Conservation (phyloP, 73 alveolate species). For the Paramecium octaurelia region DNA sequence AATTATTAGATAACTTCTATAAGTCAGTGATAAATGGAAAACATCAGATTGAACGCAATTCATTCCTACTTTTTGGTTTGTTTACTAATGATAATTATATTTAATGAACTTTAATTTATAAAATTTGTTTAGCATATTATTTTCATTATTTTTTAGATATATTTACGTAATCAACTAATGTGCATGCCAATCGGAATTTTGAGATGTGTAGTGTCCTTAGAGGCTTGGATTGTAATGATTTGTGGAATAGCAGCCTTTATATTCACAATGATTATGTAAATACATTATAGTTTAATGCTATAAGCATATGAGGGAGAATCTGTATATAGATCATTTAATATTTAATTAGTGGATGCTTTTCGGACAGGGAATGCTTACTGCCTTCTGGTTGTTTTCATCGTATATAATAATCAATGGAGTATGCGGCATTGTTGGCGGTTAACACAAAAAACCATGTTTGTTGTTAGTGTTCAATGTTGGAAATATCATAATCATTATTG, state of each 20-base stretch:
- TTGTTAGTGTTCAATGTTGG: not conserved
- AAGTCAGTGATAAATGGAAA: no score
- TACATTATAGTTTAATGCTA: not conserved
- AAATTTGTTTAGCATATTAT: not conserved
- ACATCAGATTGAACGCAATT: no score
- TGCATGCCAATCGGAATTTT: not conserved
- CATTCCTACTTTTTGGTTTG: no score
- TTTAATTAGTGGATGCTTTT: constrained; percentile 7
- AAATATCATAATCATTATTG: not conserved
- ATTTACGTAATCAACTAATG: not conserved
- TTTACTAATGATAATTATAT: not conserved
- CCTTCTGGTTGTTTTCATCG: not conserved
- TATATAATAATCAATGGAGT: not conserved
- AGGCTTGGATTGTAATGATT: not conserved
- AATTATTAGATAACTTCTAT: no score
- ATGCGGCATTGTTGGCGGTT: not conserved
- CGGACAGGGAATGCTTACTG: not conserved
- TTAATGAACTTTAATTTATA: not conserved
- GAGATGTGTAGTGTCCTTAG: not conserved
- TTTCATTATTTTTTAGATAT: not conserved
- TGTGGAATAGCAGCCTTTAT: not conserved
- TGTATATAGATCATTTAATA: not conserved
- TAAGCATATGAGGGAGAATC: not conserved
- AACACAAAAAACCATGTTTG: not conserved
- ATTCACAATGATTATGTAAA: not conserved